These are phyloP conservation scores for Fusarium decemcellulare DNA, from an alignment of 2,329 filamentous ascomycete species.

Conservation along the genomic window DNA sequence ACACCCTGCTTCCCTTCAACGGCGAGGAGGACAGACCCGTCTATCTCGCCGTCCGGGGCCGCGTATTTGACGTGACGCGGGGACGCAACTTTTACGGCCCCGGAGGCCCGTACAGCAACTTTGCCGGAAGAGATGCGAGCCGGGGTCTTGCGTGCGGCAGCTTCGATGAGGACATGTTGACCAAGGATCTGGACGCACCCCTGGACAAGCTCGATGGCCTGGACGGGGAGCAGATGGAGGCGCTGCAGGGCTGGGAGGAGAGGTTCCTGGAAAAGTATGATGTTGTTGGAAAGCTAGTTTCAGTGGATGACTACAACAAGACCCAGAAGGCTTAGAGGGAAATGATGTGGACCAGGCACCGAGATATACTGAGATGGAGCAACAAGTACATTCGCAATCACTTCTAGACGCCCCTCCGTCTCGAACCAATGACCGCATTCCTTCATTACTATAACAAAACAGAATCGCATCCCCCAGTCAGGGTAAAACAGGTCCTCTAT, in stretches of 20 bases:
- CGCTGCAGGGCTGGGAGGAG: constrained; percentile 92
- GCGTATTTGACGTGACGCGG: constrained; percentile 89
- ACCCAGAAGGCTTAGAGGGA: constrained; percentile 31
- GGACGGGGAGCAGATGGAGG: constrained; percentile 82
- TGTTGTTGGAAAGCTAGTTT: constrained; percentile 89
- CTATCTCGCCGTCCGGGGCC: constrained; percentile 91
- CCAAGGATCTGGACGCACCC: constrained; percentile 87
- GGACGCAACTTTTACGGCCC: constrained; percentile 97
- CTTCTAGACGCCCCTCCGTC: too few species aligned
- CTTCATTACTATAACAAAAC: constrained; percentile 41
- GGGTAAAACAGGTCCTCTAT: constrained; percentile 31
- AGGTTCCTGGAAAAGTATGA: constrained; percentile 94
- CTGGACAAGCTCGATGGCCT: constrained; percentile 83
- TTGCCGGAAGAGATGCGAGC: constrained; percentile 92
- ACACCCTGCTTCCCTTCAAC: constrained; percentile 87
- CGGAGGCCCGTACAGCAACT: constrained; percentile 95
- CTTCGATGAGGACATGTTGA: constrained; percentile 96
- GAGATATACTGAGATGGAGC: background rate
- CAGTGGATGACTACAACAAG: constrained; percentile 56
- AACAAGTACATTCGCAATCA: background rate
- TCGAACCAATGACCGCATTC: constrained; percentile 22
- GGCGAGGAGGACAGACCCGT: constrained; percentile 82
- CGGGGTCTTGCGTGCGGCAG: constrained; percentile 90
- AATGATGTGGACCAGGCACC: background rate
- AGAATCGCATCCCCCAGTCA: constrained; percentile 21